A percentile compares a stretch with the other conserved stretches of the same genome.
Evolutionary conservation across 192 early-diverging fungal species (phyloP).

Genomic region (Anaeromyces robustus): DNA sequence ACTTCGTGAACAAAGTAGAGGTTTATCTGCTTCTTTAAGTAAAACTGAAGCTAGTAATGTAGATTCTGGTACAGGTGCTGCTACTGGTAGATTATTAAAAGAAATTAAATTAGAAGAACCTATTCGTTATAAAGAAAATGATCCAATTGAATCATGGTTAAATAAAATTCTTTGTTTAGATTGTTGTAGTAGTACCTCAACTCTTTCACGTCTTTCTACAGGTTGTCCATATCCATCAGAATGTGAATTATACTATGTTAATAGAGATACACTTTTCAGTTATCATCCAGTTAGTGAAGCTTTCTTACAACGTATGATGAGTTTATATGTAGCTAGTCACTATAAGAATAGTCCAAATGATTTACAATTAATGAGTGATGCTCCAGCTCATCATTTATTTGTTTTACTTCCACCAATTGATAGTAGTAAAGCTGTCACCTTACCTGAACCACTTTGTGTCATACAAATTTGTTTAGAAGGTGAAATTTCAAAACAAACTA

Average conservation of each 20-base stretch:
- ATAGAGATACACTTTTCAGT: conserved; percentile 94
- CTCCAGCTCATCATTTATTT: conserved; percentile 93
- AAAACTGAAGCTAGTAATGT: neutral
- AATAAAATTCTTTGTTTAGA: conserved; percentile 91
- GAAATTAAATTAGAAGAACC: conserved; percentile 90
- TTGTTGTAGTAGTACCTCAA: conserved; percentile 18
- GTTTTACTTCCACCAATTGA: conserved; percentile 84
- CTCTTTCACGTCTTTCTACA: conserved; percentile 7
- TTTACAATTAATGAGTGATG: conserved; percentile 91
- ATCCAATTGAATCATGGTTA: conserved; percentile 88
- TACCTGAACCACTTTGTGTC: conserved; percentile 92
- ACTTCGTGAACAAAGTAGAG: conserved; percentile 79
- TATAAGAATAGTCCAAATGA: conserved; percentile 99
- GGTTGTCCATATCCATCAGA: conserved; percentile 86
- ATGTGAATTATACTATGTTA: conserved; percentile 92
- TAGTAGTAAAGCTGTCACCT: conserved; percentile 30
- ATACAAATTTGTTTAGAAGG: conserved; percentile 87
- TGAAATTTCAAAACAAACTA: conserved; percentile 73
- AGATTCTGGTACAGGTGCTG: conserved; percentile 13
- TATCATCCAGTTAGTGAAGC: conserved; percentile 92
- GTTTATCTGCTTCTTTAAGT: conserved; percentile 32
- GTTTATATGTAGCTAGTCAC: conserved; percentile 91
- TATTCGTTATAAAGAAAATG: conserved; percentile 76
- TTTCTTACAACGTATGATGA: conserved; percentile 96
- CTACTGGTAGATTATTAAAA: conserved; percentile 44